Percentiles rank a stretch among this genome's conserved stretches.
phyloP scores from a whole-genome alignment of 768 basidiomycete species.

The Leucosporidium scottii region DNA sequence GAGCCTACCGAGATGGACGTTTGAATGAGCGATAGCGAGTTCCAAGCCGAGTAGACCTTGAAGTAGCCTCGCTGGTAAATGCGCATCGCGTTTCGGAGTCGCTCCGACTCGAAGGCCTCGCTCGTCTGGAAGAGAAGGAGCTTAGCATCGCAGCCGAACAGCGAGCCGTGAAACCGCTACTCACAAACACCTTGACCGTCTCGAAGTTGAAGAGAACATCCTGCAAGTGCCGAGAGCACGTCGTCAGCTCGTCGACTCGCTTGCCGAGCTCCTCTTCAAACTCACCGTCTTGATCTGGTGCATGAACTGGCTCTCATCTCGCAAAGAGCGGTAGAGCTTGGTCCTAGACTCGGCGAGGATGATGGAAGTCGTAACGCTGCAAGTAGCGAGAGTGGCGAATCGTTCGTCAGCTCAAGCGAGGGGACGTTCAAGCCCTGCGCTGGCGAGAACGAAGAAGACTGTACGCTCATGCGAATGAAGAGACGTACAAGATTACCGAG shows the following conservation, averaged over 20 bases:
- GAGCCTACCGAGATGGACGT: constrained; percentile 18
- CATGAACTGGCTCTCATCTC: constrained; percentile 27
- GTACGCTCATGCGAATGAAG: background rate
- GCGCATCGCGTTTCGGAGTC: constrained; percentile 63
- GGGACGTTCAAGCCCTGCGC: background rate
- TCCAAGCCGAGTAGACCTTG: constrained; percentile 47
- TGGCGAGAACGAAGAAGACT: too few species aligned
- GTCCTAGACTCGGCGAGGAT: constrained; percentile 1
- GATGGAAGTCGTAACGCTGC: constrained; percentile 19
- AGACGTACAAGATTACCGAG: constrained; percentile 45
- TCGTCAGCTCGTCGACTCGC: constrained; percentile 74
- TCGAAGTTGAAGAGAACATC: constrained; percentile 59
- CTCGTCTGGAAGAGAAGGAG: constrained; percentile 46
- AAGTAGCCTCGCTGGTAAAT: constrained; percentile 62
- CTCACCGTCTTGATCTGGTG: constrained; percentile 24
- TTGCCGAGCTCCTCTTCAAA: background rate
- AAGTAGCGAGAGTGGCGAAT: background rate
- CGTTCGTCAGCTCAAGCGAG: background rate
- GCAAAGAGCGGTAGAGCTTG: constrained; percentile 24
- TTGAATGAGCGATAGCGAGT: constrained; percentile 14
- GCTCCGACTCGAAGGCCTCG: constrained; percentile 65
- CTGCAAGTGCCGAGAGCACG: background rate
- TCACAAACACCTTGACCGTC: constrained; percentile 72
- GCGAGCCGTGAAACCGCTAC: too few species aligned
- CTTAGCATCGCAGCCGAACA: background rate